Conservation (phyloP, 1,284 basidiomycete genomes). For the Phlebopus sp. region DNA sequence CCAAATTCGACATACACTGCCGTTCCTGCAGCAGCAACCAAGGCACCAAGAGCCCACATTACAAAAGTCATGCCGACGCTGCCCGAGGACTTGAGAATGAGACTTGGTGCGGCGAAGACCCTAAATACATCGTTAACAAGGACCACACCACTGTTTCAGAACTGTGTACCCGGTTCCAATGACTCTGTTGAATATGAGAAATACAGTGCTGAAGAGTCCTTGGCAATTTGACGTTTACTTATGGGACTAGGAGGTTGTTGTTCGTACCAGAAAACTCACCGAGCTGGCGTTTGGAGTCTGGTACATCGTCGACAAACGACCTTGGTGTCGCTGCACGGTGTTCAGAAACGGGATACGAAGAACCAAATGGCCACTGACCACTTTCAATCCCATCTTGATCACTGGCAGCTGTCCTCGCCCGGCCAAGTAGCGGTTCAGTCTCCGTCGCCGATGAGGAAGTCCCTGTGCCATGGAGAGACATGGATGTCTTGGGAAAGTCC, state of each 20-base stretch:
- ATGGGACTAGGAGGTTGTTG: not conserved
- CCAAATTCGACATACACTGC: slow-evolving; percentile 73
- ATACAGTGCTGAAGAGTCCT: slow-evolving; percentile 60
- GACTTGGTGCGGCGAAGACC: slow-evolving; percentile 73
- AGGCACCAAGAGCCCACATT: slow-evolving; percentile 70
- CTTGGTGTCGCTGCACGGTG: slow-evolving; percentile 5
- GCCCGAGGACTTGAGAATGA: slow-evolving; percentile 63
- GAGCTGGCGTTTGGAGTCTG: slow-evolving; percentile 41
- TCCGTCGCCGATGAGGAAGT: slow-evolving; percentile 11
- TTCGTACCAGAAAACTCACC: slow-evolving; percentile 29
- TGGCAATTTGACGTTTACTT: not conserved
- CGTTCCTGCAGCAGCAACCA: slow-evolving; percentile 62
- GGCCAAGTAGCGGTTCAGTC: slow-evolving; percentile 13
- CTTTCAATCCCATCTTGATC: not conserved
- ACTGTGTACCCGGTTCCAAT: slow-evolving; percentile 66
- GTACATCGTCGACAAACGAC: slow-evolving; percentile 38
- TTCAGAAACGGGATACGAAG: slow-evolving; percentile 13
- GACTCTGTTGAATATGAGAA: slow-evolving; percentile 74
- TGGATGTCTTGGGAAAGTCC: slow-evolving; percentile 1
- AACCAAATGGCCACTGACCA: not conserved
- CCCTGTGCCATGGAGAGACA: slow-evolving; percentile 3
- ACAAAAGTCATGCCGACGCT: slow-evolving; percentile 61
- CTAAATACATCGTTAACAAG: slow-evolving; percentile 33
- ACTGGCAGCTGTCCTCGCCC: too few species aligned
- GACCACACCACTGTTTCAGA: not conserved